Evolutionary conservation across 2,329 filamentous ascomycete genomes (phyloP).

Genomic region (Neofusicoccum sp.): DNA sequence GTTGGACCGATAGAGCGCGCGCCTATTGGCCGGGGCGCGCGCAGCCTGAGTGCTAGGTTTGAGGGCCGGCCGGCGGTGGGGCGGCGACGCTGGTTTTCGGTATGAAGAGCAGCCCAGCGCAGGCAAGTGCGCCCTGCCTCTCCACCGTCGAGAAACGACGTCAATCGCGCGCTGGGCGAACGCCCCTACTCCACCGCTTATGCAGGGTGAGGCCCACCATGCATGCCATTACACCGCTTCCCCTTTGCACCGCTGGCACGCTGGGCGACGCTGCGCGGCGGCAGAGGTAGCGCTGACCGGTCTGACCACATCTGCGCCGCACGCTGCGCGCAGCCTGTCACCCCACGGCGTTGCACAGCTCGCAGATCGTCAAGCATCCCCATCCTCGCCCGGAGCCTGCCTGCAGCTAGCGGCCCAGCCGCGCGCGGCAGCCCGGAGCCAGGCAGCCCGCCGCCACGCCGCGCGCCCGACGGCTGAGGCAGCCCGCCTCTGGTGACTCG

Average conservation of each 20-base stretch:
- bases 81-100: not conserved
- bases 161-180: slow-evolving; percentile 3
- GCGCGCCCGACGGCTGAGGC: not conserved
- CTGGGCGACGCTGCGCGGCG: not conserved
- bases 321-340: slow-evolving; percentile 5
- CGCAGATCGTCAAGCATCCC: slow-evolving; percentile 11
- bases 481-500: slow-evolving; percentile 2
- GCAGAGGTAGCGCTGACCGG: slow-evolving; percentile 1
- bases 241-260: not conserved
- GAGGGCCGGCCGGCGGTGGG: slow-evolving; percentile 7
- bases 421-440: not conserved
- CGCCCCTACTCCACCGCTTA: slow-evolving; percentile 11
- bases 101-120: slow-evolving; percentile 8
- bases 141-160: slow-evolving; percentile 6
- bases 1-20: not conserved
- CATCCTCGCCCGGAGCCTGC: not conserved
- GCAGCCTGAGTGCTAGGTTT: not conserved
- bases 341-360: not conserved
- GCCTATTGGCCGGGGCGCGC: not conserved
- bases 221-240: not conserved
- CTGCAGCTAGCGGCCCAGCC: slow-evolving; percentile 7
- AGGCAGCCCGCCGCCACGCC: not conserved
- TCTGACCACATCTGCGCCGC: not conserved
- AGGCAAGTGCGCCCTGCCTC: slow-evolving; percentile 10
- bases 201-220: slow-evolving; percentile 10